Conservation (phyloP, 2,329 filamentous ascomycete genomes). For the Metarhizium humberi region DNA sequence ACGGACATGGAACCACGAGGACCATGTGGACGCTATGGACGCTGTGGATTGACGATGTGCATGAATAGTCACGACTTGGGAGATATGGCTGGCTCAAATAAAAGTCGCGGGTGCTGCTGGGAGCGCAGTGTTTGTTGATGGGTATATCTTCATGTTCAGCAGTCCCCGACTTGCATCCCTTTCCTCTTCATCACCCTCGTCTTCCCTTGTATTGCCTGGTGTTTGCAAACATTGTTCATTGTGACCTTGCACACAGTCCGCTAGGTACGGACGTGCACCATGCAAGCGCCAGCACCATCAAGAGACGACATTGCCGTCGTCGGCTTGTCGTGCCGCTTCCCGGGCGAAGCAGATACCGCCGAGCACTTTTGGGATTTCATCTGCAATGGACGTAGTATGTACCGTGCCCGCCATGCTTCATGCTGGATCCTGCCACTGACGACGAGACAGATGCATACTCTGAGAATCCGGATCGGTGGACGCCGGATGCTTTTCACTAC, state of each 20-base stretch:
- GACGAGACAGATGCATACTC: background rate
- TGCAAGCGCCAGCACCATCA: background rate
- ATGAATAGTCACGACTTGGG: too few species aligned
- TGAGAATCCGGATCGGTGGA: background rate
- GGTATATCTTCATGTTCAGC: too few species aligned
- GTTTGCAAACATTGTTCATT: too few species aligned
- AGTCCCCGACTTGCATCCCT: too few species aligned
- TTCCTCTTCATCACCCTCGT: too few species aligned
- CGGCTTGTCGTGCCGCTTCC: constrained; percentile 23
- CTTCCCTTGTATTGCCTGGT: too few species aligned
- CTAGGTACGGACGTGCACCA: background rate
- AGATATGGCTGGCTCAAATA: too few species aligned
- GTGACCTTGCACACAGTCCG: background rate
- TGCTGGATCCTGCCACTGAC: background rate
- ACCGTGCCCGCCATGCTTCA: constrained; percentile 6
- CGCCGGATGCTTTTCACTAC: background rate
- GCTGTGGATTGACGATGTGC: too few species aligned
- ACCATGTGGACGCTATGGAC: too few species aligned
- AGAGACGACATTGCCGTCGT: constrained; percentile 9
- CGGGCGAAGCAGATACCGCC: constrained; percentile 17
- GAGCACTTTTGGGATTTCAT: constrained; percentile 17
- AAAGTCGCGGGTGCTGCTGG: too few species aligned
- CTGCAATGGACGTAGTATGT: background rate
- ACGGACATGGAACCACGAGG: too few species aligned
- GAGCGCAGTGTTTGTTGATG: too few species aligned